Base-by-base conservation (phyloP, 768 basidiomycete genomes). In the Postia placenta region DNA sequence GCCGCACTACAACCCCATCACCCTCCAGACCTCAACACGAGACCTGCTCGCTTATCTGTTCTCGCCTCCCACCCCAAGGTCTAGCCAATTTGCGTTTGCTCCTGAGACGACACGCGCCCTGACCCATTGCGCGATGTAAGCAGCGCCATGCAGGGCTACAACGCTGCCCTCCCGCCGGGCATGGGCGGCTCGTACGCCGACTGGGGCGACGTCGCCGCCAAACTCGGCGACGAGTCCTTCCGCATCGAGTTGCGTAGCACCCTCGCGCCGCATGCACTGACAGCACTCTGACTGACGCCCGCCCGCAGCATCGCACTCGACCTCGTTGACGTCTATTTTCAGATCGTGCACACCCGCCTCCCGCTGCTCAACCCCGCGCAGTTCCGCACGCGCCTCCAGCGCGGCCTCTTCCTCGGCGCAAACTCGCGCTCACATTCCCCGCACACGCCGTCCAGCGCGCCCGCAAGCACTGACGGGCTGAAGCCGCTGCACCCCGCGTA, bases 281-380 rank as follows among this genome's bases (percentile, higher is more conserved):
- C 56, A 15, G 47, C 47, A 26, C 24, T n/a, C 44, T 47, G 22
- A 53, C 55, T 48, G 37, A 45, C 41, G 19, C 49, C 24, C 37
- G 27, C 57, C 45, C 51, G 48, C 61, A 96, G 93, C 67, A 89
- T 97, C 60, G 87, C 92, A 2, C 80, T 87, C 45, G 92, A 97
- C 69, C 83, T 96, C 46, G 83, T 95, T 60, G 92, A 96, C 68
- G 91, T 94, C 39, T 97, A 85, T 70, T 94, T 95, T 64, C 90
- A 94, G 66, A 88, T 89, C 52, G 87, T 90, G 35, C 92, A 94
- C 66, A 85, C 87, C 22, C 83, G 93, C 48, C 74, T 90, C 50
- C 92, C 93, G 43, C 78, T 93, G 44, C 80, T 94, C 64, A 88
- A 92, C 69, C 89, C 90, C 50, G 70, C 77, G 22, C 80, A 84